Percentiles rank a stretch among this genome's conserved stretches.
Evolutionary conservation across 2,329 filamentous ascomycete species (phyloP).

Genomic region (Alternaria metachromatica): DNA sequence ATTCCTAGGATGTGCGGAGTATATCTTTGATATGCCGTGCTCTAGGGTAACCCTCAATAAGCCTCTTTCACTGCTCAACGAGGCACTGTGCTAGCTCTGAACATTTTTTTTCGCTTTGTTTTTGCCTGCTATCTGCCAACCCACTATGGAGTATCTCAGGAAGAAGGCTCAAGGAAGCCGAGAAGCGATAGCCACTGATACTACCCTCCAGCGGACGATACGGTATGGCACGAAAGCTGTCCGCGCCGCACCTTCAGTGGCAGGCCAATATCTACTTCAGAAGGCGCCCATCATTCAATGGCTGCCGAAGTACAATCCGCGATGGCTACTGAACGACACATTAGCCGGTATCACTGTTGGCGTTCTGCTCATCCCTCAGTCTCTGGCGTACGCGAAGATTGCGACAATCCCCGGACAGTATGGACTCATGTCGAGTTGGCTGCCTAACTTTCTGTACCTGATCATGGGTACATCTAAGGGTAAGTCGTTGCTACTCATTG

Average conservation of each 20-base stretch:
- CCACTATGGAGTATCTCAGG: conserved; percentile 33
- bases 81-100: not conserved
- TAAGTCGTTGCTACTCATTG: conserved; percentile 4
- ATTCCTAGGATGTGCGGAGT: not conserved
- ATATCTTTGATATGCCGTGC: conserved; percentile 11
- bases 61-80: not conserved
- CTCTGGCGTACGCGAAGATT: conserved; percentile 96
- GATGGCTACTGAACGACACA: conserved; percentile 68
- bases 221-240: conserved; percentile 42
- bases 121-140: not conserved
- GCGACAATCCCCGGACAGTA: conserved; percentile 84
- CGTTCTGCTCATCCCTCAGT: conserved; percentile 85
- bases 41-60: not conserved
- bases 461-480: conserved; percentile 77
- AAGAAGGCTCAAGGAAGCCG: conserved; percentile 19
- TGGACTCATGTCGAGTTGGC: conserved; percentile 91
- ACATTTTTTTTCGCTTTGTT: not conserved
- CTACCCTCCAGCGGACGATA: conserved; percentile 35
- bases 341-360: conserved; percentile 73
- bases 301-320: conserved; percentile 66
- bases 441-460: conserved; percentile 94
- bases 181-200: conserved; percentile 32
- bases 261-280: conserved; percentile 63
- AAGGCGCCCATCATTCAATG: conserved; percentile 69
- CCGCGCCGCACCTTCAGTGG: conserved; percentile 58